Conservation (phyloP, 2,329 filamentous ascomycete species). For the Aspergillus clavatus region DNA sequence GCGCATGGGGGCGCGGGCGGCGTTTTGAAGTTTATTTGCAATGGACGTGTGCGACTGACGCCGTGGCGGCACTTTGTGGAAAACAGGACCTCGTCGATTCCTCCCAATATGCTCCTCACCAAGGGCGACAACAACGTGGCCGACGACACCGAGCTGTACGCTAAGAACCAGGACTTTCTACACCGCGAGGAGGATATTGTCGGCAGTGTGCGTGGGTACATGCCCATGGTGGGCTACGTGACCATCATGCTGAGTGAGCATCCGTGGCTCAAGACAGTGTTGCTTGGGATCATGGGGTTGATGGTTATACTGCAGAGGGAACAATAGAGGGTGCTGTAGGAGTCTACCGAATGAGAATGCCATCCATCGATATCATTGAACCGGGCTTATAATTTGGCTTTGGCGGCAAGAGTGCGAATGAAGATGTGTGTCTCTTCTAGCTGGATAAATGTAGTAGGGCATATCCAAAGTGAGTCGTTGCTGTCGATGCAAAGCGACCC, state of each 20-base stretch:
- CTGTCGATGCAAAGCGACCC: too few relatives aligned
- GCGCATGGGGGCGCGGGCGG: too few relatives aligned
- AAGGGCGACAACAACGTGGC: conserved; percentile 96
- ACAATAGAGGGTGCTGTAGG: conserved; percentile 41
- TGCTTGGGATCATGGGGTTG: conserved; percentile 91
- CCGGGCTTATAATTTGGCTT: too few relatives aligned
- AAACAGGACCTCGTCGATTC: conserved; percentile 20
- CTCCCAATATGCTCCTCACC: conserved; percentile 64
- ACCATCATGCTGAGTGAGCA: conserved; percentile 94
- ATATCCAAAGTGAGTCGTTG: too few relatives aligned
- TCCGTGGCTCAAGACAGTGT: conserved; percentile 92
- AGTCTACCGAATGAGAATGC: neutral
- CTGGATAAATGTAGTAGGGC: too few relatives aligned
- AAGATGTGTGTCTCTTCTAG: too few relatives aligned
- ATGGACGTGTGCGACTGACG: too few relatives aligned
- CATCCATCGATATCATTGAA: too few relatives aligned
- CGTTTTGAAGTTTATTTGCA: conserved; percentile 2
- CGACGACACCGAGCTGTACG: conserved; percentile 90
- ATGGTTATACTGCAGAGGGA: conserved; percentile 90
- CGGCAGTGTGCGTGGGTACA: conserved; percentile 84
- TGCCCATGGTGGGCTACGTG: conserved; percentile 94
- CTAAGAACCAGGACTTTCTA: conserved; percentile 78
- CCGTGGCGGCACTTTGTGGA: neutral
- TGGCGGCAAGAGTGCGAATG: too few relatives aligned
- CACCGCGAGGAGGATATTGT: conserved; percentile 80